Percentiles rank a stretch among this genome's conserved stretches.
Evolutionary conservation across 2,329 filamentous ascomycete genomes (phyloP).

Genomic region (Aspergillus flavus): DNA sequence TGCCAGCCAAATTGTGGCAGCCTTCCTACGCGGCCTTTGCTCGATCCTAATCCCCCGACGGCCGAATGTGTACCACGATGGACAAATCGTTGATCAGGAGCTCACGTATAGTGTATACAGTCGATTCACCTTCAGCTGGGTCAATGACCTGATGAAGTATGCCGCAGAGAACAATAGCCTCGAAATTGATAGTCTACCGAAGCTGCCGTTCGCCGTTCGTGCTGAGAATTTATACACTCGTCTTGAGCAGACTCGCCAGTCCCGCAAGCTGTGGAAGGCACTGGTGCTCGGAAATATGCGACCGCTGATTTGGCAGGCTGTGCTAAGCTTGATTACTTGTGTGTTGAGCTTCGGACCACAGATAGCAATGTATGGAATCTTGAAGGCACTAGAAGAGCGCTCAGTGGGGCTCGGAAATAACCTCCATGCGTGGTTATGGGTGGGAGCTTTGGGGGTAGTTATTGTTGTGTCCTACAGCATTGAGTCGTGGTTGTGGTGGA

Average conservation of each 20-base stretch:
- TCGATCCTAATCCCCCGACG: conserved; percentile 65
- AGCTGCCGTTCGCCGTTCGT: conserved; percentile 60
- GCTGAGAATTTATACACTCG: conserved; percentile 55
- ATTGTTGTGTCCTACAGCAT: conserved; percentile 61
- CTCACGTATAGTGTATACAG: conserved; percentile 62
- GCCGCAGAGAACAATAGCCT: conserved; percentile 63
- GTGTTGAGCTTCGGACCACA: conserved; percentile 71
- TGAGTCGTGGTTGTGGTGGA: conserved; percentile 69
- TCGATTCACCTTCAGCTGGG: conserved; percentile 70
- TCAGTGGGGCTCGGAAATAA: conserved; percentile 48
- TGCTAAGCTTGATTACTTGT: conserved; percentile 57
- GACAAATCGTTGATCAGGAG: conserved; percentile 64
- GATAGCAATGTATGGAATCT: conserved; percentile 66
- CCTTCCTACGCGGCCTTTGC: conserved; percentile 28
- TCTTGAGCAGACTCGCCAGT: conserved; percentile 38
- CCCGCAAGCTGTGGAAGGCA: conserved; percentile 60
- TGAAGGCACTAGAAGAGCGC: conserved; percentile 64
- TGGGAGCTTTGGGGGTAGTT: conserved; percentile 63
- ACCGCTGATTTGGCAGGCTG: conserved; percentile 61
- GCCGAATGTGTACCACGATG: conserved; percentile 66
- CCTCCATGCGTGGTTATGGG: conserved; percentile 67
- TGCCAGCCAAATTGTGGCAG: conserved; percentile 49
- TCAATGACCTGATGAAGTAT: conserved; percentile 55
- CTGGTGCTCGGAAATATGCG: conserved; percentile 61
- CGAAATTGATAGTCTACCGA: conserved; percentile 64